Percentiles rank a stretch among this genome's conserved stretches.
Conservation (phyloP, 805 yeast genomes). For the Lipomyces japonicus region DNA sequence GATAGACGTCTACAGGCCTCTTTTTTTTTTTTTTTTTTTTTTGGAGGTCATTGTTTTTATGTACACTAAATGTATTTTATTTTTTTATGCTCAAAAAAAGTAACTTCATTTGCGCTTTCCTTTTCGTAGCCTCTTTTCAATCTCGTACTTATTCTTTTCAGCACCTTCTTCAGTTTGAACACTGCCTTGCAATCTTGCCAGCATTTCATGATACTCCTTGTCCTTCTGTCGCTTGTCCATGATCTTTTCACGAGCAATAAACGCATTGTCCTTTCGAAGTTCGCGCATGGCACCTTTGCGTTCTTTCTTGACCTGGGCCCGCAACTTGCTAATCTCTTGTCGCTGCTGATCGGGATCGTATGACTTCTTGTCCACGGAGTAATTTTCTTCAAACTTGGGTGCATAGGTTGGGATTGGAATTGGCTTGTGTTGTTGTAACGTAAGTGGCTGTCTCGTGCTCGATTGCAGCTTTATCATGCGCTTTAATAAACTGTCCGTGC, state of each 20-base stretch:
- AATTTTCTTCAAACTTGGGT: conserved; percentile 93
- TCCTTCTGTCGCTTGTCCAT: conserved; percentile 70
- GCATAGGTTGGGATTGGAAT: conserved; percentile 77
- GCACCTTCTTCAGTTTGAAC: conserved; percentile 94
- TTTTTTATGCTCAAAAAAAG: background rate
- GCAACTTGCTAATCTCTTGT: conserved; percentile 78
- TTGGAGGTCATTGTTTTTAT: background rate
- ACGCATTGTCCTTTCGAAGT: conserved; percentile 80
- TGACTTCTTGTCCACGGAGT: conserved; percentile 91
- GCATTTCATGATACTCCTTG: conserved; percentile 79
- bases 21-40: background rate
- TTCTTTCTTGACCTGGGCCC: conserved; percentile 84
- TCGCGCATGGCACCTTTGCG: conserved; percentile 84
- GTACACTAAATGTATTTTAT: background rate
- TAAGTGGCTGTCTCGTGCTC: conserved; percentile 55
- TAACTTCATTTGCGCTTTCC: conserved; percentile 32
- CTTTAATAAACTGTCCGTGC: conserved; percentile 40
- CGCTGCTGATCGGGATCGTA: conserved; percentile 78
- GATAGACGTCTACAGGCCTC: no score
- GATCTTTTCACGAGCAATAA: conserved; percentile 81
- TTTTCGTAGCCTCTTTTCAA: conserved; percentile 68
- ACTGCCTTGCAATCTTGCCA: conserved; percentile 80
- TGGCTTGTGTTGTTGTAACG: conserved; percentile 78
- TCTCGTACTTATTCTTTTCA: conserved; percentile 86
- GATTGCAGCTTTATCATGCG: conserved; percentile 43